A percentile compares a stretch with the other conserved stretches of the same genome.
Evolutionary conservation across 768 basidiomycete genomes (phyloP).

Genomic region (Leucocoprinus sp.): DNA sequence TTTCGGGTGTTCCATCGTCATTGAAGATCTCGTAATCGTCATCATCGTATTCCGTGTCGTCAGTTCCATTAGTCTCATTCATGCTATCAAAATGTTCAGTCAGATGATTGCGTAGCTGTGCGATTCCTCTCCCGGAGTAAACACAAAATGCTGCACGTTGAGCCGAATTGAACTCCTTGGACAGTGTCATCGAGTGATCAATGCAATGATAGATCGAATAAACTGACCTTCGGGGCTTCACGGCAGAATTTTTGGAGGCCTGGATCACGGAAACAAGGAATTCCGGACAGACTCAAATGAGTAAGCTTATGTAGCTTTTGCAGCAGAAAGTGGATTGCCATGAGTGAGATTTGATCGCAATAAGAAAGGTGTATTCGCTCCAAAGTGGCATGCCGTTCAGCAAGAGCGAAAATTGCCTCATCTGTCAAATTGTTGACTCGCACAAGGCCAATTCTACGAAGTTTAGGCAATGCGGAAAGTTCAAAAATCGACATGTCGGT

Average conservation of each 20-base stretch:
- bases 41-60: conserved; percentile 58
- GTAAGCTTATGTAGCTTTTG: conserved; percentile 85
- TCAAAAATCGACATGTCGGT: conserved; percentile 95
- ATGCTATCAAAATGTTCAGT: conserved; percentile 69
- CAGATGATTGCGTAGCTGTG: conserved; percentile 72
- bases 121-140: conserved; percentile 88
- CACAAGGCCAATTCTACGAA: conserved; percentile 92
- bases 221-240: conserved; percentile 70
- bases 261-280: conserved; percentile 77
- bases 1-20: conserved; percentile 41
- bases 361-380: conserved; percentile 97
- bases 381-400: conserved; percentile 75
- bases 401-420: conserved; percentile 83
- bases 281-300: conserved; percentile 96
- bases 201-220: neutral
- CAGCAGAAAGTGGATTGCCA: conserved; percentile 85
- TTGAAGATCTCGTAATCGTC: conserved; percentile 44
- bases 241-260: conserved; percentile 90
- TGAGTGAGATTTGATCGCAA: conserved; percentile 90
- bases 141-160: conserved; percentile 93
- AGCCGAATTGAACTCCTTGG: conserved; percentile 81
- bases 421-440: conserved; percentile 91
- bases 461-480: conserved; percentile 77
- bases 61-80: conserved; percentile 62
- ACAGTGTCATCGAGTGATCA: conserved; percentile 9